Base-by-base conservation (phyloP, 78 protist genomes). In the Trichosphaerium sp. region DNA sequence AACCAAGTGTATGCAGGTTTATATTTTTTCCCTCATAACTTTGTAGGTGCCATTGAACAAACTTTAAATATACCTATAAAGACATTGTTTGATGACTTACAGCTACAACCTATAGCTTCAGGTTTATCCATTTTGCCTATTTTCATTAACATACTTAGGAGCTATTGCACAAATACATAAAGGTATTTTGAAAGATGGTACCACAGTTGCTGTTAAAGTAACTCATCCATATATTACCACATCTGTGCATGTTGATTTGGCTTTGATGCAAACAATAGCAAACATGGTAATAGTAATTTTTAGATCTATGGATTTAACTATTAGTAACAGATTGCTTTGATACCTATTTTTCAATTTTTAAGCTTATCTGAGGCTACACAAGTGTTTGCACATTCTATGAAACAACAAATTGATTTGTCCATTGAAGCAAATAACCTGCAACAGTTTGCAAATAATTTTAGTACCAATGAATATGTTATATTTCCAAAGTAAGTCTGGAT, bases 121-220 rank as follows among this genome's bases (percentile, higher is more conserved):
- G 87, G n/a, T n/a, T n/a, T n/a, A n/a, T n/a, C n/a, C n/a, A n/a
- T n/a, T n/a, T n/a, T n/a, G n/a, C n/a, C n/a, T n/a, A n/a, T n/a
- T n/a, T n/a, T n/a, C n/a, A n/a, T n/a, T n/a, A n/a, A n/a, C n/a
- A n/a, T n/a, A n/a, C n/a, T n/a, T n/a, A n/a, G n/a, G 80, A 0
- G 66, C 80, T 6, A 69, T 80, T 1, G 87, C 82, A 0, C 87
- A 80, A 34, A 81, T 80, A 1, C 87, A 80, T 55, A 66, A 55
- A 18, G 87, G 69, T 2, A 65, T 67, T 1, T 59, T 39, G 0
- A 4, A 3, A 12, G 65, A 69, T 52, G 87, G 87, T 10, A 3
- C 39, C n/a, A 44, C 52, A 0, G 75, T 63, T 4, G 87, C 68
- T 0, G 81, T 80, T 26, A 80, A 80, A 35, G 82, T 80, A 18